Percentiles rank a stretch among this genome's conserved stretches.
phyloP scores from a whole-genome alignment of 805 yeast species.

The Wickerhamomyces ciferrii region DNA sequence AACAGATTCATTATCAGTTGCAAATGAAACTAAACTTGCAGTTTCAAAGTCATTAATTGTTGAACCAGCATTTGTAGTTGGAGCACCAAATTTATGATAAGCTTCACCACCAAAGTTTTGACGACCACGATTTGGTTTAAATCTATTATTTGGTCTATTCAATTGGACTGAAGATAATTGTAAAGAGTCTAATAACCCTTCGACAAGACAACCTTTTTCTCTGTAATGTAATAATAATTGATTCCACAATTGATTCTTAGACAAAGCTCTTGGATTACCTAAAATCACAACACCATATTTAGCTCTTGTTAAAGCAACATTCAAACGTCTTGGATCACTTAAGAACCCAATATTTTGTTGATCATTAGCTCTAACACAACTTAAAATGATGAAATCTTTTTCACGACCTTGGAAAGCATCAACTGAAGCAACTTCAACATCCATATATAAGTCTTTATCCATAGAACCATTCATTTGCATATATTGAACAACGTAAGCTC shows the following conservation, averaged over 20 bases:
- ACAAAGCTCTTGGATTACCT: slow-evolving; percentile 79
- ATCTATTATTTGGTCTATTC: slow-evolving; percentile 21
- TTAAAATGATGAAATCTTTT: slow-evolving; percentile 71
- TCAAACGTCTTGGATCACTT: slow-evolving; percentile 79
- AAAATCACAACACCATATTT: slow-evolving; percentile 73
- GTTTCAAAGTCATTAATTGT: slow-evolving; percentile 28
- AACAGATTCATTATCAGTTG: slow-evolving; percentile 19
- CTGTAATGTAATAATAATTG: slow-evolving; percentile 71
- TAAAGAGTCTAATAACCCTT: slow-evolving; percentile 78
- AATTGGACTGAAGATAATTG: slow-evolving; percentile 65
- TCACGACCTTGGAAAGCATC: slow-evolving; percentile 94
- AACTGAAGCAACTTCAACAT: slow-evolving; percentile 88
- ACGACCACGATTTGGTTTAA: slow-evolving; percentile 6
- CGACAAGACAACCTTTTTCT: slow-evolving; percentile 83
- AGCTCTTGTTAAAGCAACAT: slow-evolving; percentile 88
- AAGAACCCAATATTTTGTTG: slow-evolving; percentile 75
- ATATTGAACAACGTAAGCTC: slow-evolving; percentile 75
- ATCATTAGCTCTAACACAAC: slow-evolving; percentile 80
- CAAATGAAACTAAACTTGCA: slow-evolving; percentile 33
- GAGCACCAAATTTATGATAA: slow-evolving; percentile 5
- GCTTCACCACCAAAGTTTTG: not conserved
- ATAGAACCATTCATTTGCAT: slow-evolving; percentile 68
- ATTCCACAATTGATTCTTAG: slow-evolving; percentile 73
- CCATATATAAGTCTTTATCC: slow-evolving; percentile 58
- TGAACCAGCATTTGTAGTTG: slow-evolving; percentile 12